These are phyloP conservation scores for Camillea tinctor DNA, from an alignment of 2,329 filamentous ascomycete genomes.

Conservation along the genomic window DNA sequence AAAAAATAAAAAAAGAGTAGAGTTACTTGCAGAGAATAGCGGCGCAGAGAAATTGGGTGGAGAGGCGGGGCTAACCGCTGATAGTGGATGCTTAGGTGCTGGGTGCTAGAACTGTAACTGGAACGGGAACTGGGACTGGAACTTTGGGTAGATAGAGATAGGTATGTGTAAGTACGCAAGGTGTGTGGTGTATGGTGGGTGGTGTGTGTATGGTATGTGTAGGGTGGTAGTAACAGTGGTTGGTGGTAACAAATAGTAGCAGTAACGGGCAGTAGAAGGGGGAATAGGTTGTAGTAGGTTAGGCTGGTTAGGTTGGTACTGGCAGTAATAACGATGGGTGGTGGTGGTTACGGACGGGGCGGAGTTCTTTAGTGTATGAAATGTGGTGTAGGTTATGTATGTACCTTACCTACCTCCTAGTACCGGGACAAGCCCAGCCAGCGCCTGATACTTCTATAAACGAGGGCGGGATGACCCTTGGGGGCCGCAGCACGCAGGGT, in stretches of 20 bases:
- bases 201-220: slow-evolving; percentile 9
- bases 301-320: too few species aligned
- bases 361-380: too few species aligned
- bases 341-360: slow-evolving; percentile 6
- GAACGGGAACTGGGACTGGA: too few species aligned
- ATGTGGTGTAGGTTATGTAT: neutral
- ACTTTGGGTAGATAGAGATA: slow-evolving; percentile 1
- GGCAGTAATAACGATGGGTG: neutral
- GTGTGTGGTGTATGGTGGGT: neutral
- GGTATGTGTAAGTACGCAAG: too few species aligned
- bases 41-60: slow-evolving; percentile 25
- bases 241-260: too few species aligned
- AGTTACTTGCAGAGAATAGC: slow-evolving; percentile 17
- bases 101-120: neutral
- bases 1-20: neutral
- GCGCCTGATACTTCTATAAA: slow-evolving; percentile 25
- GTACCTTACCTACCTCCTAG: slow-evolving; percentile 9
- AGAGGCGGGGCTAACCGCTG: slow-evolving; percentile 25
- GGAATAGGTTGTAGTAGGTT: too few species aligned
- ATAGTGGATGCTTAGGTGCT: neutral
- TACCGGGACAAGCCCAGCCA: slow-evolving; percentile 19
- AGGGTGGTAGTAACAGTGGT: too few species aligned
- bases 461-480: slow-evolving; percentile 28
- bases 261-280: too few species aligned
- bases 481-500: slow-evolving; percentile 17